Base-by-base conservation (phyloP, 371 early-diverging fungal species). In the Saksenaea vasiformis region DNA sequence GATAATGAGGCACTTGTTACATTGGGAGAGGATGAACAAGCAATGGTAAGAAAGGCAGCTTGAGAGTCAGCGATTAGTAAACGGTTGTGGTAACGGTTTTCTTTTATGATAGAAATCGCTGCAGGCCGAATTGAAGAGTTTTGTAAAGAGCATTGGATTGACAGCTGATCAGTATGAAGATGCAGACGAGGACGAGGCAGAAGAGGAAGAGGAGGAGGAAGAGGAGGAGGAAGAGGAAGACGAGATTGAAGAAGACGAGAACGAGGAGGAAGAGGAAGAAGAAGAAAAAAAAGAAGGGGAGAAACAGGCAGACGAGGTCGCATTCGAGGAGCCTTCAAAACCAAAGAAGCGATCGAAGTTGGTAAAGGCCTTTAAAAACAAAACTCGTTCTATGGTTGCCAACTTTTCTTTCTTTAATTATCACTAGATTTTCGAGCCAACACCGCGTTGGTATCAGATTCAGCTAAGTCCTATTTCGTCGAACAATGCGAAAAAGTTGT, bases 401-500 rank as follows among this genome's bases (percentile, higher is more conserved):
- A 54, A 28, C 36, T 39, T 36, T 15, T 39, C 47, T 36, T 15
- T 39, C 28, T 38, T 43, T 24, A 26, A 54, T 58, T 58, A 26
- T 47, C n/a, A n/a, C n/a, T 38, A 74, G 72, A 58, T 70, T 31
- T 56, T 85, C 61, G 78, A 83, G 53, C 87, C 87, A 15, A 75
- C 79, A 3, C 82, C 87, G 0, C 80, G 78, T 54, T 86, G 87
- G 87, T 75, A 85, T 63, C 70, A 72, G 17, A 68, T 76, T 34
- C 56, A 64, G 26, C 62, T 86, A 5, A 71, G 77, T 11, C 60
- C 60, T 1, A 64, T 86, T 13, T 74, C 77, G 1, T 17, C 58
- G 14, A 58, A 70, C 34, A 64, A 66, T 22, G 70, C 66, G 1
- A 26, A 66, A 11, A 68, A 78, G 13, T 63, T 81, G 19, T 58